Evolutionary conservation across 805 yeast species (phyloP), one percentile per base, ranked within the genome.

Genomic region (Schwanniomyces sp.): DNA sequence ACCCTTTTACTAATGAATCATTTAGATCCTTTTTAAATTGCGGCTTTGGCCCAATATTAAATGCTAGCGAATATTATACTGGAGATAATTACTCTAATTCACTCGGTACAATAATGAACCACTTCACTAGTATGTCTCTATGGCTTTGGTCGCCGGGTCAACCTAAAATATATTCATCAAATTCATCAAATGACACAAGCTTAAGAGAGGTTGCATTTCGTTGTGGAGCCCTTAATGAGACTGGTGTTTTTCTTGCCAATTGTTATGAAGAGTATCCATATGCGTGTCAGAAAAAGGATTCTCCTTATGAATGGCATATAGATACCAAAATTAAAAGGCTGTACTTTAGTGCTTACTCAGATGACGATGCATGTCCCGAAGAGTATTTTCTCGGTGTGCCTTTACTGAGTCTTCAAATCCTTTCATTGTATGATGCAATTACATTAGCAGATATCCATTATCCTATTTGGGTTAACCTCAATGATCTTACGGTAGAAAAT

Each of bases 71-170:
- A 21, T 55, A 55, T 32, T 14, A 43, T 3, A 32, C 37, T 4
- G 34, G 26, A 4, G 38, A 45, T 24, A 34, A 43, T 26, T 27
- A 44, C 27, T 46, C 52, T 57, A 41, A 69, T 9, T 30, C 64
- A 11, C 61, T 76, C 7, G 58, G 69, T 0, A 44, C 54, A 0
- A 55, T 75, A 9, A 51, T 59, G 25, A 51, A 61, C 41, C 30
- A 57, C 18, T 70, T 63, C 43, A 34, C 65, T 1, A 74, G 73
- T 0, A 38, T 49, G 8, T 56, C 69, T 12, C 63, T 78, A 32
- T 91, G 97, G 97, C 78, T 92, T 1, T 91, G 97, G 97, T 78
- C 75, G 0, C 58, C 73, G 0, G 62, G 66, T 8, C 79, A 85
- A 57, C 94, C 94, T 1, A 30, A 42, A 40, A 14, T 21, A 10